Evolutionary conservation across 805 yeast genomes (phyloP).

Genomic region (Myxozyma vanderwaltii): DNA sequence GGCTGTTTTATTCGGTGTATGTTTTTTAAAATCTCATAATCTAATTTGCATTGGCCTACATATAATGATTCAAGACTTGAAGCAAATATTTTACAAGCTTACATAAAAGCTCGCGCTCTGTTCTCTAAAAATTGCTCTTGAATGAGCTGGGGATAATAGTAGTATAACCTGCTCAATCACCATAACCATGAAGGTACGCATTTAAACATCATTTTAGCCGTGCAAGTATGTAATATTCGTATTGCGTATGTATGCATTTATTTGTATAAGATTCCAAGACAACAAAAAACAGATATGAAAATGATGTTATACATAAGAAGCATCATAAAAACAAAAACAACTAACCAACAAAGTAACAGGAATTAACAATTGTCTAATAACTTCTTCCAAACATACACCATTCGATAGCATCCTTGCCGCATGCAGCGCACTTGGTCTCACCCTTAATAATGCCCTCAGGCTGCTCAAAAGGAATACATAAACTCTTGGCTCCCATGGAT

Average conservation of each 20-base stretch:
- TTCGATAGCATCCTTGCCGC: slow-evolving; percentile 70
- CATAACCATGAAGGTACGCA: too few species aligned
- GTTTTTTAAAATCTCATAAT: too few species aligned
- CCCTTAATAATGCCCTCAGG: slow-evolving; percentile 60
- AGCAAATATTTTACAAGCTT: too few species aligned
- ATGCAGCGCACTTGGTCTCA: slow-evolving; percentile 77
- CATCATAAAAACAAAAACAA: too few species aligned
- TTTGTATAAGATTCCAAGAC: neutral
- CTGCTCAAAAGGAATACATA: slow-evolving; percentile 95
- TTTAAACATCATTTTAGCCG: neutral
- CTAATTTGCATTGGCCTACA: too few species aligned
- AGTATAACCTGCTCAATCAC: too few species aligned
- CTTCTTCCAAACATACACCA: slow-evolving; percentile 98
- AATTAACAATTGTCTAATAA: slow-evolving; percentile 52
- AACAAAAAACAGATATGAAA: too few species aligned
- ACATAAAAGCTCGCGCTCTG: too few species aligned
- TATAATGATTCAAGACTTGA: too few species aligned
- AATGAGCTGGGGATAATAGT: too few species aligned
- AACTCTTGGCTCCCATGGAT: slow-evolving; percentile 98
- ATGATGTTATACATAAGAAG: neutral
- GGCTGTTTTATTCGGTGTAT: too few species aligned
- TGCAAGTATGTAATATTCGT: neutral
- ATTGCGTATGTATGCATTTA: neutral
- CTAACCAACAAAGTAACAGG: neutral
- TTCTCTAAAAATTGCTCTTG: too few species aligned